Conservation (phyloP, 495 filamentous ascomycete species). For the Penicillium ochrochloron region DNA sequence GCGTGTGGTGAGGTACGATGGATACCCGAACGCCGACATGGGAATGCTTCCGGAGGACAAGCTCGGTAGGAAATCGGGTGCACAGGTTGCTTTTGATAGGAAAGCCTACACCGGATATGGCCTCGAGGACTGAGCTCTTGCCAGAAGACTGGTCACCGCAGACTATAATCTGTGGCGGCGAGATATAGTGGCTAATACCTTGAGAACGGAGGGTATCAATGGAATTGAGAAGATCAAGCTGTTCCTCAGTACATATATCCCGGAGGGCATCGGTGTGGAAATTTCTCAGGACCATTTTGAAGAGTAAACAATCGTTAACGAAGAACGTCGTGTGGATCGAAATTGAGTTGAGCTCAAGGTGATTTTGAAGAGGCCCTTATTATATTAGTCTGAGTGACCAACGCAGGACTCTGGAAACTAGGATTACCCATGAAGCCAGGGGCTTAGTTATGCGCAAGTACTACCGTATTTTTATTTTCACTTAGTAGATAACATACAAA, state of each 20-base stretch:
- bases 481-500: too few species aligned
- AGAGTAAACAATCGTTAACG: too few species aligned
- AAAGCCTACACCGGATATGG: constrained; percentile 34
- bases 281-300: too few species aligned
- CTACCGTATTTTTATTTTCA: too few species aligned
- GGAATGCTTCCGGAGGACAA: constrained; percentile 33
- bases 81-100: constrained; percentile 36
- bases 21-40: constrained; percentile 40
- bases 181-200: background rate
- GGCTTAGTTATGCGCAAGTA: too few species aligned
- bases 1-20: constrained; percentile 44
- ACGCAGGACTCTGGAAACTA: too few species aligned
- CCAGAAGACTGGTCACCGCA: constrained; percentile 63
- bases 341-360: too few species aligned
- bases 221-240: constrained; percentile 5
- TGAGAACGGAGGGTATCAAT: constrained; percentile 7
- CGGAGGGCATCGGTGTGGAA: too few species aligned
- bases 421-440: too few species aligned
- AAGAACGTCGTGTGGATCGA: too few species aligned
- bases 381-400: too few species aligned
- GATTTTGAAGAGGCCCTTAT: too few species aligned
- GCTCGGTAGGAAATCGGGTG: constrained; percentile 42
- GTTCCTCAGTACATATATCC: background rate
- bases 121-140: constrained; percentile 63
- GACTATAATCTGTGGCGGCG: constrained; percentile 61